Conservation (phyloP, 805 yeast species). For the Debaryomyces castellii region DNA sequence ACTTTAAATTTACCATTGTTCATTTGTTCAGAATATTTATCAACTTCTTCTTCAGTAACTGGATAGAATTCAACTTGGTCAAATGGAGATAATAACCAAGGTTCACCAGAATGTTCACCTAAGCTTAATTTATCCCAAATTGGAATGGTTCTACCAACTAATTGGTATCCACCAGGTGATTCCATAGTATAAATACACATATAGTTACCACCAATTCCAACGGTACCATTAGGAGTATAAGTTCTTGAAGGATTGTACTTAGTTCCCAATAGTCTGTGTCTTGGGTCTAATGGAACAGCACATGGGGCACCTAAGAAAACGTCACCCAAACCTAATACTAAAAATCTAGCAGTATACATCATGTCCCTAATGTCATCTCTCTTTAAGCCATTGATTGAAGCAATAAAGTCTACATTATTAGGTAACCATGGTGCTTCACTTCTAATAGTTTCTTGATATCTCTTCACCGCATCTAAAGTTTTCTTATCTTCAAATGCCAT, state of each 20-base stretch:
- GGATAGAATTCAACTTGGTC: slow-evolving; percentile 96
- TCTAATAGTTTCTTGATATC: slow-evolving; percentile 93
- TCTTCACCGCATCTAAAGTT: slow-evolving; percentile 83
- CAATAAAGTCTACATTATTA: slow-evolving; percentile 93
- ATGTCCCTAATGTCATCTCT: slow-evolving; percentile 77
- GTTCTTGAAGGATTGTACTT: slow-evolving; percentile 97
- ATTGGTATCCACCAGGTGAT: slow-evolving; percentile 97
- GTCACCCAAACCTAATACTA: slow-evolving; percentile 95
- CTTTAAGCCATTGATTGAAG: slow-evolving; percentile 78
- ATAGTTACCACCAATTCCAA: slow-evolving; percentile 98
- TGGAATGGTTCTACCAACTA: slow-evolving; percentile 94
- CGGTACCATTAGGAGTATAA: slow-evolving; percentile 94
- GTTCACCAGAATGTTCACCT: slow-evolving; percentile 61
- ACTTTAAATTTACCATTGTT: slow-evolving; percentile 79
- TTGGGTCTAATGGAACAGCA: slow-evolving; percentile 96
- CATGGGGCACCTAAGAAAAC: slow-evolving; percentile 98
- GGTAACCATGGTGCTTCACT: slow-evolving; percentile 97
- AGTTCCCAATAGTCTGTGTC: slow-evolving; percentile 88
- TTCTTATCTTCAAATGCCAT: slow-evolving; percentile 95
- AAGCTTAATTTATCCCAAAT: slow-evolving; percentile 94
- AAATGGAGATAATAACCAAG: slow-evolving; percentile 90
- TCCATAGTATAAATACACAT: slow-evolving; percentile 99
- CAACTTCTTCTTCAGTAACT: slow-evolving; percentile 81
- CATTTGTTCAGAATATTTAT: slow-evolving; percentile 65
- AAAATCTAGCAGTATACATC: slow-evolving; percentile 84